Percentiles rank a stretch among this genome's conserved stretches.
These are phyloP conservation scores for Sisymbrium irio DNA, from an alignment of 345 rosid species.

Conservation along the genomic window DNA sequence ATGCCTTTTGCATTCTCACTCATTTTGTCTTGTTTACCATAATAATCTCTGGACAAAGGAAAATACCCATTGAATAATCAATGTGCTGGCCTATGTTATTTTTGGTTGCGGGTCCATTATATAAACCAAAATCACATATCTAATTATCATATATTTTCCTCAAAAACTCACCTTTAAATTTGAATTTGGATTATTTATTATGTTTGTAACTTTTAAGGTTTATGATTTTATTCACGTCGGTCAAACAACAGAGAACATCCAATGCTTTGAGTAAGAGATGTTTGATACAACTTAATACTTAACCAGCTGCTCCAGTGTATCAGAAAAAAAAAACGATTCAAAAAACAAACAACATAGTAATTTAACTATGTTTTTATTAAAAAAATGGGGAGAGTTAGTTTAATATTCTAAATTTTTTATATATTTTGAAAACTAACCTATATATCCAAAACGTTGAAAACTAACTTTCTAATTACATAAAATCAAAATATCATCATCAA, in stretches of 20 bases:
- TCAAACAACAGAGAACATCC: neutral
- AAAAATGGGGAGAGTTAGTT: no score
- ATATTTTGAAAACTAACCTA: no score
- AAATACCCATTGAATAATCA: slow-evolving; percentile 1
- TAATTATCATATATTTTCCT: neutral
- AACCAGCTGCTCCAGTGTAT: neutral
- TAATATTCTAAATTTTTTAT: no score
- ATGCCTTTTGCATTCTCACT: slow-evolving; percentile 43
- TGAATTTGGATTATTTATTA: neutral
- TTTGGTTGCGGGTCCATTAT: slow-evolving; percentile 18
- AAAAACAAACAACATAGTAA: neutral
- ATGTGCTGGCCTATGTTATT: slow-evolving; percentile 21
- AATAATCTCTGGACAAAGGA: slow-evolving; percentile 27
- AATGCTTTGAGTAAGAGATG: neutral
- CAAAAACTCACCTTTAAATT: neutral
- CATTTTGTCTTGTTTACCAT: slow-evolving; percentile 37
- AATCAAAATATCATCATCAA: no score
- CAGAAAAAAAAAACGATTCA: neutral
- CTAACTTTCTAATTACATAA: no score
- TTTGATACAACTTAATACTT: neutral
- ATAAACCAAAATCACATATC: neutral
- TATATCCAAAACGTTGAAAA: no score
- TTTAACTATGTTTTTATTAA: no score
- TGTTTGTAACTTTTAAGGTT: neutral
- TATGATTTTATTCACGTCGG: neutral